Evolutionary conservation across 768 basidiomycete species (phyloP), one percentile per base, ranked within the genome.

Genomic region (Chalciporus piperatus): DNA sequence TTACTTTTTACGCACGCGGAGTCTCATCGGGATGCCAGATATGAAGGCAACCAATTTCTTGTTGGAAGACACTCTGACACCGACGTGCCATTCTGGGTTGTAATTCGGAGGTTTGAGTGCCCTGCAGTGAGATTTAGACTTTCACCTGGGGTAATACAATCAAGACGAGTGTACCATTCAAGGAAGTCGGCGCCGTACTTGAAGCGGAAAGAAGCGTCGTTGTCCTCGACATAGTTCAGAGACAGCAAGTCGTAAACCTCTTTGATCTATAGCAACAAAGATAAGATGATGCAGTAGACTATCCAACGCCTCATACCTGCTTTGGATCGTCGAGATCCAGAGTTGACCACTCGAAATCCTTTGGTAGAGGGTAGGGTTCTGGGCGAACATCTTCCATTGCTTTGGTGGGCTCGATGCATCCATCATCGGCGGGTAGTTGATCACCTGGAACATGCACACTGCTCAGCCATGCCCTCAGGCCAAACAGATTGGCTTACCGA

Each of bases 41-140:
- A 99, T 98, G 68, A 98, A 99, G 2, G 92, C 97, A 17, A 99
- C 93, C 1, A 99, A 80, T 68, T 94, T 98, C 69, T 89, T 88
- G 60, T 87, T 97, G 11, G 89, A 85, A 17, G 83, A 80, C 6
- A 96, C 93, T 20, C 97, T 85, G 17, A 99, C 93, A 28, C 95
- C 97, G 50, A 98, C 72, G 65, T 98, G 95, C 97, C 97, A 98
- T 67, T 96, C 92, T 56, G 85, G 85, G 62, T 82, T 74, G 67
- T 94, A 98, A 2, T 93, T 95, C 22, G 97, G 97, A 27, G 95
- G 93, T 59, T 84, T 90, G 35, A 99, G 75, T 9, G 96, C 96
- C 95, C 95, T 97, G 51, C 4, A 42, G 16, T 48, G 17, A 49
- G 16, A 23, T 52, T 22, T 17, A 45, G 16, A 40, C 9, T n/a